Evolutionary conservation across 1,284 basidiomycete species (phyloP).

Genomic region (Cutaneotrichosporon spelunceum): DNA sequence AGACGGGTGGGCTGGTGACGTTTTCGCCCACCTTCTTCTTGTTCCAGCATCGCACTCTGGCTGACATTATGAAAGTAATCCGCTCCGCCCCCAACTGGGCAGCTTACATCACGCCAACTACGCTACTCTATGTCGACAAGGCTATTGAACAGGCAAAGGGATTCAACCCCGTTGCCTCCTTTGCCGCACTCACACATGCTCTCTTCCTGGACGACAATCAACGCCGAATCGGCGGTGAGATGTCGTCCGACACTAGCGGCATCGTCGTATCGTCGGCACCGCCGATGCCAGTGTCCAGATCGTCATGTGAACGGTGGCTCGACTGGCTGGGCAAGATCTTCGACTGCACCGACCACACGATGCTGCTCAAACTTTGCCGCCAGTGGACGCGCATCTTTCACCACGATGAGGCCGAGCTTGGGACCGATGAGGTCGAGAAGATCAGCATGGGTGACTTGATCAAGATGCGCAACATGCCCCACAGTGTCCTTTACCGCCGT

Average conservation of each 20-base stretch:
- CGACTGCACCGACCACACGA: slow-evolving; percentile 18
- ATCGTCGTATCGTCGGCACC: slow-evolving; percentile 32
- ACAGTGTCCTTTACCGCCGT: slow-evolving; percentile 34
- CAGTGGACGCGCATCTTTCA: neutral
- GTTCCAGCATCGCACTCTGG: slow-evolving; percentile 26
- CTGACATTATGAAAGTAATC: slow-evolving; percentile 30
- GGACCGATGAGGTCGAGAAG: slow-evolving; percentile 24
- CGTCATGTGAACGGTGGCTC: slow-evolving; percentile 28
- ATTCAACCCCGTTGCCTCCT: slow-evolving; percentile 28
- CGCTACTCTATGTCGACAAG: slow-evolving; percentile 30
- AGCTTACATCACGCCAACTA: slow-evolving; percentile 36
- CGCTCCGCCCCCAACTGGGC: slow-evolving; percentile 29
- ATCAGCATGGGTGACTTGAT: slow-evolving; percentile 31
- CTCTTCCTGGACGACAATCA: slow-evolving; percentile 33
- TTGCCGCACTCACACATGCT: slow-evolving; percentile 22
- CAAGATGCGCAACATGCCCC: slow-evolving; percentile 31
- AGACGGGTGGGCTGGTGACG: slow-evolving; percentile 35
- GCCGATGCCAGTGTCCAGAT: slow-evolving; percentile 22
- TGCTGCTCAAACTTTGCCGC: slow-evolving; percentile 27
- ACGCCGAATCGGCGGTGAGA: slow-evolving; percentile 20
- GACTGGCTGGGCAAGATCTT: slow-evolving; percentile 28
- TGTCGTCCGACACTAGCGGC: slow-evolving; percentile 14
- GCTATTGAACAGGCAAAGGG: slow-evolving; percentile 22
- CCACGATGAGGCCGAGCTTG: neutral
- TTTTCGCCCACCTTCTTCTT: slow-evolving; percentile 41